Conservation (phyloP, 129 eudicot genomes). For the Helianthus tuberosus region DNA sequence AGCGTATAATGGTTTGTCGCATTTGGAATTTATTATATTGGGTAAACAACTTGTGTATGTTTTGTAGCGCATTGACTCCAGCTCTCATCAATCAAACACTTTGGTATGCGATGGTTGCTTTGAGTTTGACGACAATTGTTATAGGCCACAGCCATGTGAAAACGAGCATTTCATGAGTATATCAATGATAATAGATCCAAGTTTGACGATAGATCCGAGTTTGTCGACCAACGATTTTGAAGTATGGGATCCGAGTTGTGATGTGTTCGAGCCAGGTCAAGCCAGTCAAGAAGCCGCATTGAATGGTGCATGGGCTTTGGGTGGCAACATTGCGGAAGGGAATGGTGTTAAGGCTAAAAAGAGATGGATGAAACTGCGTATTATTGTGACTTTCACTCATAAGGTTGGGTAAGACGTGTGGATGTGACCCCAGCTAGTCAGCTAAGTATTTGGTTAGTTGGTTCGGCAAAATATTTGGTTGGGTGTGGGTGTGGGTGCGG, state of each 20-base stretch:
- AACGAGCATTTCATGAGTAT: neutral
- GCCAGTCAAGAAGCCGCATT: too few species aligned
- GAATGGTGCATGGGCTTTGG: neutral
- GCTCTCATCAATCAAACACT: neutral
- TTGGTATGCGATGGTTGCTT: too few species aligned
- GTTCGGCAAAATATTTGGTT: too few species aligned
- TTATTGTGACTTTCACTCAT: too few species aligned
- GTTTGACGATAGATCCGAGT: neutral
- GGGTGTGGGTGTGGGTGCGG: too few species aligned
- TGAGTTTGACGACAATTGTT: neutral
- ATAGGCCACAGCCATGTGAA: constrained; percentile 12
- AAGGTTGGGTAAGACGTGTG: too few species aligned
- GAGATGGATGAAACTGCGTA: neutral
- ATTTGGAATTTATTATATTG: too few species aligned
- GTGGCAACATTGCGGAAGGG: neutral
- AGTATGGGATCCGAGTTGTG: neutral
- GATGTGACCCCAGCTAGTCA: too few species aligned
- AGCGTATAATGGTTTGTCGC: too few species aligned
- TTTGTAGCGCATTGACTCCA: constrained; percentile 17
- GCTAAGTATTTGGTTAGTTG: too few species aligned
- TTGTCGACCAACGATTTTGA: neutral
- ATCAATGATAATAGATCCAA: too few species aligned
- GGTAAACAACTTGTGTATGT: neutral
- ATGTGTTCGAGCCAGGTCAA: neutral
- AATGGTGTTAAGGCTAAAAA: neutral